Base-by-base conservation (phyloP, 306 rosid species). In the Macrotyloma uniflorum region DNA sequence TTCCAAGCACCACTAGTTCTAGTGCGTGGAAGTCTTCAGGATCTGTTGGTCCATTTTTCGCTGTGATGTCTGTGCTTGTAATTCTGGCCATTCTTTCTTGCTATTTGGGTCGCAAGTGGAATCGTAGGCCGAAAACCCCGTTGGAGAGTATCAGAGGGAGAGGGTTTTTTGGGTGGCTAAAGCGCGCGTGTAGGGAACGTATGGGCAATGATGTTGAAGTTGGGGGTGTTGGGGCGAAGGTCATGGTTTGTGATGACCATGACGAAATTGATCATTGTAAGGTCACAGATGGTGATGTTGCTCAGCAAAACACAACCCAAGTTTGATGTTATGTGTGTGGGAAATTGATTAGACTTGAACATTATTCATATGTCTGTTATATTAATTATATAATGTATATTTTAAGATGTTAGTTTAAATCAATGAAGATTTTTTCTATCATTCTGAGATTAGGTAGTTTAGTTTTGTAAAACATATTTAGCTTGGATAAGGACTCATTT, bases 21-120 rank as follows among this genome's bases (percentile, higher is more conserved):
- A 20, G 51, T 42, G 19, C 71, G 22, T 86, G 90, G 87, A 28
- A 70, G 8, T 88, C 71, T 9, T 84, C 91, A 4, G 94, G 96
- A 2, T 90, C 96, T 14, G 54, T 93, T n/a, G 90, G 82, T 0
- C 96, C 96, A 12, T 90, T 93, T 58, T 84, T 93, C 8, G 96
- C 79, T 1, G 97, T 93, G 40, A 89, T 93, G 3, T 79, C 87
- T 33, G 90, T 93, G 76, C 76, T 93, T 13, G 62, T 86, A 0
- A 16, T 89, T 47, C 78, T 93, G 0, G 77, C 94, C 5, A 51
- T 90, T 49, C 78, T 90, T 4, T 93, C 93, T 5, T 93, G 97
- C 83, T 46, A 83, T 46, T 43, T 90, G 77, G 88, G 91, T 5
- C 74, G 86, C 23, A 80, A 32, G 58, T 81, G 87, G 76, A 85